Conservation (phyloP, 73 alveolate species). For the Uronychia binucleata region DNA sequence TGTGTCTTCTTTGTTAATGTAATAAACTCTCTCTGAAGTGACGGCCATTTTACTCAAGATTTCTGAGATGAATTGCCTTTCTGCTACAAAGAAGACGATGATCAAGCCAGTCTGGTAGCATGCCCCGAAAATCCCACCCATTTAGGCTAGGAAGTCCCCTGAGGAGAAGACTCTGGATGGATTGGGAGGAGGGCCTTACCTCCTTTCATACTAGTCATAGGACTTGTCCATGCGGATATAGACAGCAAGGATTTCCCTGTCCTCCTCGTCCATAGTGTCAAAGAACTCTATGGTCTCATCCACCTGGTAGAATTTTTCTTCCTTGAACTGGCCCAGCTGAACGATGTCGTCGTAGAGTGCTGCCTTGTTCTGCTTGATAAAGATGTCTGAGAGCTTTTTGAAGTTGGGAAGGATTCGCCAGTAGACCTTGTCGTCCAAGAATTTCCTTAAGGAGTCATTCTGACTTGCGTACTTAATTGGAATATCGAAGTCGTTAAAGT, state of each 20-base stretch:
- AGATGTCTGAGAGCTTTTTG: constrained; percentile 28
- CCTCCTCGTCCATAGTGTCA: neutral
- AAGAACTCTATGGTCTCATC: constrained; percentile 8
- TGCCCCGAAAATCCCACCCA: constrained; percentile 21
- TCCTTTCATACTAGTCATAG: constrained; percentile 14
- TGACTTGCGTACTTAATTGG: constrained; percentile 14
- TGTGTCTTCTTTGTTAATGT: too few species aligned
- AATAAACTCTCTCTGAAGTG: too few species aligned
- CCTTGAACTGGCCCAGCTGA: constrained; percentile 9
- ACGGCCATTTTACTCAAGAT: neutral
- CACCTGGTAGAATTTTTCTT: constrained; percentile 18
- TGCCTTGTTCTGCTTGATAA: constrained; percentile 14
- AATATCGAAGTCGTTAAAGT: constrained; percentile 4
- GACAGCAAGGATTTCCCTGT: neutral
- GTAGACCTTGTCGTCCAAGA: constrained; percentile 37
- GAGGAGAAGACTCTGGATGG: constrained; percentile 4
- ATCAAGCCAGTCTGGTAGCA: neutral
- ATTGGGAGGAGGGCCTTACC: too few species aligned
- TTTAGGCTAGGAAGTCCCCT: constrained; percentile 16
- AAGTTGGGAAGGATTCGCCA: constrained; percentile 20
- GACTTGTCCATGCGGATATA: constrained; percentile 31
- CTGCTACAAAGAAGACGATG: constrained; percentile 4
- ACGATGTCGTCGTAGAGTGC: constrained; percentile 23
- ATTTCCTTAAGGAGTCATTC: too few species aligned
- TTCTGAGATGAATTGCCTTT: constrained; percentile 10